Base-by-base conservation (phyloP, 2,329 filamentous ascomycete genomes). In the Neobulgaria alba region DNA sequence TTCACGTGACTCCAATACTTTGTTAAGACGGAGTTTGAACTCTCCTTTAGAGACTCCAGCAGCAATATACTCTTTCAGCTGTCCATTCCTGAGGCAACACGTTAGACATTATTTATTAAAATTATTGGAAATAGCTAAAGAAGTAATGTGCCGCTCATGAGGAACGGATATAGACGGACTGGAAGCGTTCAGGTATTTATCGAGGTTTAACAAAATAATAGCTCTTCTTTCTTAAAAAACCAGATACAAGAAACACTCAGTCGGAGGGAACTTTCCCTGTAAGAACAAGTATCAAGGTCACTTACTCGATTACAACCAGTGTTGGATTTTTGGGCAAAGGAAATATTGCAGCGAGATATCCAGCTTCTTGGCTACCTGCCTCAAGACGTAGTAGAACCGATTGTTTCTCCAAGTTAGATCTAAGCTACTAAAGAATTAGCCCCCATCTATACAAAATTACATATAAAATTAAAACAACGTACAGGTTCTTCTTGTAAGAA, bases 311-410 rank as follows among this genome's bases (percentile, higher is more conserved):
- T 15, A 93, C 68, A 12, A 95, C 73, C 7, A 95, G 64, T 1
- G 83, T 83, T 0, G 90, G 89, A n/a, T 78, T 77, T 50, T 77
- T 77, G 1, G 77, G 73, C n/a, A 95, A 67, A 0, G 86, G 85
- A 54, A 86, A 93, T 55, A 95, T 85, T 33, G 85, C 85, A 8
- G 80, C 75, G 10, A 96, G 69, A 55, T 87, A 93, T 4, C 75
- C 79, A 8, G 87, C 87, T 66, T 95, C 88, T 50, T 83, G 75
- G 2, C 84, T 88, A 16, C 81, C 85, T 14, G 80, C 77, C 23
- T 71, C 63, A 16, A 95, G 68, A 37, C 81, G 76, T 16, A 95
- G 68, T 5, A 82, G 65, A 15, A 95, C 69, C 2, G 85, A 75
- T 55, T 79, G 75, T 26, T 71, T 66, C 18, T 67, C 63, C 42